Evolutionary conservation across 2,329 filamentous ascomycete genomes (phyloP), one percentile per base, ranked within the genome.

Genomic region (Trichophaea hybrida): DNA sequence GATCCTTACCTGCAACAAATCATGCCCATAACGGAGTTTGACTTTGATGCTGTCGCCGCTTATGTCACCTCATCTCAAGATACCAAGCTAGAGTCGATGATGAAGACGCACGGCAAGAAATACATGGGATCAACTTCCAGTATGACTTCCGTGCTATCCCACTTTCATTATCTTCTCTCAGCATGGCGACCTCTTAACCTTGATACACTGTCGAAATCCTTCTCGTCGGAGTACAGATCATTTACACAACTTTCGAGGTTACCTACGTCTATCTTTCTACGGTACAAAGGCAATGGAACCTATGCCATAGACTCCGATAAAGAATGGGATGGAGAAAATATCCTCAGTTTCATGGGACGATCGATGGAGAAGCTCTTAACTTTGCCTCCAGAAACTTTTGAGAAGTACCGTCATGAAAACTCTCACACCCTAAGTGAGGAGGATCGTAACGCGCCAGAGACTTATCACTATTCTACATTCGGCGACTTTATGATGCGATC

Each of bases 231-330:
- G 5, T 78, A 77, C n/a, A 68, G 72, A 1, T 80, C 76, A 6
- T 95, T 89, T 68, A 94, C 90, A 1, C 74, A 74, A 7, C 78
- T 96, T 43, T 80, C 81, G 60, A 80, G 83, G 67, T 80, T 81
- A 0, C 91, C 93, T 1, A 79, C 83, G 3, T 86, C 89, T 8
- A 82, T 89, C 49, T 95, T 96, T 68, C 75, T 96, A 13, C 81
- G 86, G 55, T 86, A 83, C 72, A 67, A 68, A 48, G 85, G 86
- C 65, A 80, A 95, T 69, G 91, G 90, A 1, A 80, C 83, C 0
- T 98, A 98, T 70, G 90, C 91, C 4, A 93, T 98, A 61, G 93
- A 98, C 71, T 88, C 90, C 0, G 93, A 98, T 73, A 98, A 97
- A 73, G 80, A 95, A 70, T 93, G 82, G 66, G 90, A 96, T 68